Percentiles rank a stretch among this genome's conserved stretches.
These are phyloP conservation scores for Piper betle DNA, from an alignment of 164 flowering plant species.

Conservation along the genomic window DNA sequence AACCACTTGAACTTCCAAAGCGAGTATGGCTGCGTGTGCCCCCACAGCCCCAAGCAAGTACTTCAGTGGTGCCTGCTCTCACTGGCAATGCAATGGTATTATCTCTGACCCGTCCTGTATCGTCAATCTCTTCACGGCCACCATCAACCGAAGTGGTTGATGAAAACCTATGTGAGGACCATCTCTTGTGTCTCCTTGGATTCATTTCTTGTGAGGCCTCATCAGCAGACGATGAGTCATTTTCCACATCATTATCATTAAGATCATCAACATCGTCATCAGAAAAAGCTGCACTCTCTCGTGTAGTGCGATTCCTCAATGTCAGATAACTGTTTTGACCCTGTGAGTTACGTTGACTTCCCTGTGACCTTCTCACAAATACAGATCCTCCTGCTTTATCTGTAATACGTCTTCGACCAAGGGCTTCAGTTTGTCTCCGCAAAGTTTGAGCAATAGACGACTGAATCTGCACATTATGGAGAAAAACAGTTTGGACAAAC, in stretches of 20 bases:
- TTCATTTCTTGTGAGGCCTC: conserved; percentile 41
- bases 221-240: conserved; percentile 70
- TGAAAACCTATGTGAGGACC: conserved; percentile 23
- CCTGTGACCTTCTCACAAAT: conserved; percentile 35
- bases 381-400: conserved; percentile 36
- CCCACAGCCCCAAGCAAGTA: conserved; percentile 77
- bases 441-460: conserved; percentile 73
- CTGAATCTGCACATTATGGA: conserved; percentile 52
- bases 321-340: conserved; percentile 15
- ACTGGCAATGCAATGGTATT: conserved; percentile 40
- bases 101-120: conserved; percentile 35
- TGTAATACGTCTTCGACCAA: conserved; percentile 36
- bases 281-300: conserved; percentile 40
- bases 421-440: conserved; percentile 71
- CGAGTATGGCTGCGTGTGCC: conserved; percentile 66
- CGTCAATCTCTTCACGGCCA: conserved; percentile 39
- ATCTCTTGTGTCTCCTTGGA: conserved; percentile 44
- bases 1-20: conserved; percentile 35
- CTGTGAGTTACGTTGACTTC: conserved; percentile 20
- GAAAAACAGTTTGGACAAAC: background rate
- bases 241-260: conserved; percentile 42
- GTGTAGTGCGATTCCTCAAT: conserved; percentile 29
- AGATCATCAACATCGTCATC: conserved; percentile 45
- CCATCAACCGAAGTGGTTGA: conserved; percentile 31
- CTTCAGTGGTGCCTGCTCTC: conserved; percentile 41